These are phyloP conservation scores for Fraxinus quadrangulata DNA, from an alignment of 257 asterid species.

Conservation along the genomic window DNA sequence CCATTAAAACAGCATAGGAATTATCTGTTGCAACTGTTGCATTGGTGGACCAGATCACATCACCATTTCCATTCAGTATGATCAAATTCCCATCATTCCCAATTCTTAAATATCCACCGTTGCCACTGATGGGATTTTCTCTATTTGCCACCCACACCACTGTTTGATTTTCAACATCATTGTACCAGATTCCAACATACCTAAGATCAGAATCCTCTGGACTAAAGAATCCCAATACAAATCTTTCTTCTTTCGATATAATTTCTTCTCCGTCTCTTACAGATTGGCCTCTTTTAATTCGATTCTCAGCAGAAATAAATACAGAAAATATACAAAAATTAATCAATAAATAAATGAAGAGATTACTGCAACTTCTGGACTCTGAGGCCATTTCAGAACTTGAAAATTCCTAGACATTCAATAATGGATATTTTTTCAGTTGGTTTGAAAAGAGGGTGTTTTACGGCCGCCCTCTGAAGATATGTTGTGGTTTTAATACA, in stretches of 20 bases:
- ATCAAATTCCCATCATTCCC: constrained; percentile 43
- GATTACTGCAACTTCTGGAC: constrained; percentile 3
- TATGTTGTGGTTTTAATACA: constrained; percentile 23
- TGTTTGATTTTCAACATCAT: constrained; percentile 28
- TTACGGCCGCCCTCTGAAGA: constrained; percentile 1
- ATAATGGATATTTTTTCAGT: neutral
- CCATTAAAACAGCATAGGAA: constrained; percentile 43
- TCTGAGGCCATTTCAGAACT: constrained; percentile 32
- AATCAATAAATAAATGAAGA: constrained; percentile 15
- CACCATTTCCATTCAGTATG: constrained; percentile 36
- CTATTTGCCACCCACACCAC: constrained; percentile 82
- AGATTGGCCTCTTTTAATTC: constrained; percentile 30
- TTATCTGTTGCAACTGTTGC: constrained; percentile 29
- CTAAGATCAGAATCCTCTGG: constrained; percentile 45
- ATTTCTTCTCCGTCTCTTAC: constrained; percentile 53
- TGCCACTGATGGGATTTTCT: constrained; percentile 52
- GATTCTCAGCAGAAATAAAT: constrained; percentile 33
- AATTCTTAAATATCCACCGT: constrained; percentile 42
- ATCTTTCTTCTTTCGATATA: constrained; percentile 40
- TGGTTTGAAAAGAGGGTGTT: neutral
- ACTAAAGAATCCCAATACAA: constrained; percentile 72
- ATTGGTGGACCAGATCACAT: constrained; percentile 47
- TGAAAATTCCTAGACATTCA: constrained; percentile 13
- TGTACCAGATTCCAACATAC: constrained; percentile 74
- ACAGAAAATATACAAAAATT: constrained; percentile 21